A percentile compares a stretch with the other conserved stretches of the same genome.
Evolutionary conservation across 768 basidiomycete species (phyloP).

Genomic region (Lactarius sp.): DNA sequence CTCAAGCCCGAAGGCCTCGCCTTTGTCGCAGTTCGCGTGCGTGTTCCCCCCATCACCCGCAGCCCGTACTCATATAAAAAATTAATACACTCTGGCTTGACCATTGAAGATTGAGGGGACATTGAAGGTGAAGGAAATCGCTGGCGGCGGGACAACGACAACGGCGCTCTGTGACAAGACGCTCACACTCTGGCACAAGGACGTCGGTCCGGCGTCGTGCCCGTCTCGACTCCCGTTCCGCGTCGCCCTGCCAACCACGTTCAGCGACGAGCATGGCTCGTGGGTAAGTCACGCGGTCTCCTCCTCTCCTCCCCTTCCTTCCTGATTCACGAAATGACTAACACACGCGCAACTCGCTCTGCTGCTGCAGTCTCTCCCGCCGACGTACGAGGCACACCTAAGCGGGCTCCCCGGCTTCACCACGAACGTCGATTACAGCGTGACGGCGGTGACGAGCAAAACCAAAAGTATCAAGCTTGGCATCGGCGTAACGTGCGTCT

Average conservation of each 20-base stretch:
- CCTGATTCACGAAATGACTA: background rate
- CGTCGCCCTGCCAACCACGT: slow-evolving; percentile 53
- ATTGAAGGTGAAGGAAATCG: slow-evolving; percentile 30
- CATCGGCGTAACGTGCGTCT: slow-evolving; percentile 48
- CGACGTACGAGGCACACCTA: slow-evolving; percentile 62
- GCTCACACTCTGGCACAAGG: slow-evolving; percentile 54
- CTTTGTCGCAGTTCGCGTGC: slow-evolving; percentile 23
- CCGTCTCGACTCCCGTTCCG: slow-evolving; percentile 51
- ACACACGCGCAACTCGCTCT: background rate
- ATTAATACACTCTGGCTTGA: background rate
- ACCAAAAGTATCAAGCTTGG: slow-evolving; percentile 52
- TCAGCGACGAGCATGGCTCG: slow-evolving; percentile 47
- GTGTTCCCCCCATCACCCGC: background rate
- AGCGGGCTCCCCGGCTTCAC: slow-evolving; percentile 69
- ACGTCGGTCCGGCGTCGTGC: slow-evolving; percentile 40
- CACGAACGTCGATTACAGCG: slow-evolving; percentile 58
- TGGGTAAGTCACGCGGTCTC: slow-evolving; percentile 44
- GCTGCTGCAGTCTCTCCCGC: slow-evolving; percentile 54
- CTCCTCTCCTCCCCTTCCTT: background rate
- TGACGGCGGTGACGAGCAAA: slow-evolving; percentile 50
- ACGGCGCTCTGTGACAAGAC: slow-evolving; percentile 49
- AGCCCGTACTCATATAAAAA: too few relatives aligned
- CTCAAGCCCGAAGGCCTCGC: slow-evolving; percentile 21
- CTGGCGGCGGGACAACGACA: slow-evolving; percentile 51
- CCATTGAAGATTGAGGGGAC: slow-evolving; percentile 29